Conservation (phyloP, 352 stramenopile species). For the Phytophthora melonis region DNA sequence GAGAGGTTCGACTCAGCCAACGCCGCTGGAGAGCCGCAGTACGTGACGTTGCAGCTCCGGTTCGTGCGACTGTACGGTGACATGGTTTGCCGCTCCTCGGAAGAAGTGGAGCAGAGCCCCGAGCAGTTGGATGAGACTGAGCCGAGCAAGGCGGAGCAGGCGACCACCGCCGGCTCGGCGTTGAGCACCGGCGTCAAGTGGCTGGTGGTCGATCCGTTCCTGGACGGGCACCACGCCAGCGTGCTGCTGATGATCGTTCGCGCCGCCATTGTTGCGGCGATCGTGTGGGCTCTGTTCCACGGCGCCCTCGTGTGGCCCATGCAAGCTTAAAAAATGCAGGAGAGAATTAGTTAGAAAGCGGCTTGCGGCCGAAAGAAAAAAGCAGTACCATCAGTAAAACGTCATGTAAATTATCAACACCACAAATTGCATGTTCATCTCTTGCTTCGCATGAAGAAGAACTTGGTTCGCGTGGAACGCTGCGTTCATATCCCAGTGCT, state of each 20-base stretch:
- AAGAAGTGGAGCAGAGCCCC: slow-evolving; percentile 34
- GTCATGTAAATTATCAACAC: slow-evolving; percentile 48
- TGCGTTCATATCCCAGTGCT: not conserved
- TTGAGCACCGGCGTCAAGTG: slow-evolving; percentile 38
- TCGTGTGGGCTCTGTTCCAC: slow-evolving; percentile 53
- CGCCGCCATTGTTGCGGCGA: slow-evolving; percentile 40
- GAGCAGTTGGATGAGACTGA: slow-evolving; percentile 18
- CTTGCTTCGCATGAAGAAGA: not conserved
- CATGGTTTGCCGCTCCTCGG: slow-evolving; percentile 24
- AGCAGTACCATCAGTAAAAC: slow-evolving; percentile 37
- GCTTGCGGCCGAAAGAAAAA: slow-evolving; percentile 25
- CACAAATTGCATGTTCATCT: slow-evolving; percentile 1
- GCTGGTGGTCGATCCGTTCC: slow-evolving; percentile 41
- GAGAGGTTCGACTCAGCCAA: slow-evolving; percentile 50
- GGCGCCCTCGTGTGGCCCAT: slow-evolving; percentile 32
- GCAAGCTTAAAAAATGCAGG: slow-evolving; percentile 25
- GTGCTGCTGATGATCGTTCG: slow-evolving; percentile 53
- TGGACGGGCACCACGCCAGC: slow-evolving; percentile 33
- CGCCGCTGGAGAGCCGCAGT: slow-evolving; percentile 37
- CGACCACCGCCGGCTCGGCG: not conserved
- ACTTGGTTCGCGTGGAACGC: not conserved
- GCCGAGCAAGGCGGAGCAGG: slow-evolving; percentile 15
- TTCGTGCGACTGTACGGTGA: slow-evolving; percentile 38
- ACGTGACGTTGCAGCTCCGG: slow-evolving; percentile 46
- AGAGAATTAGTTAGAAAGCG: slow-evolving; percentile 33